These are phyloP conservation scores for Candida adriatica DNA, from an alignment of 805 yeast genomes.

Conservation along the genomic window DNA sequence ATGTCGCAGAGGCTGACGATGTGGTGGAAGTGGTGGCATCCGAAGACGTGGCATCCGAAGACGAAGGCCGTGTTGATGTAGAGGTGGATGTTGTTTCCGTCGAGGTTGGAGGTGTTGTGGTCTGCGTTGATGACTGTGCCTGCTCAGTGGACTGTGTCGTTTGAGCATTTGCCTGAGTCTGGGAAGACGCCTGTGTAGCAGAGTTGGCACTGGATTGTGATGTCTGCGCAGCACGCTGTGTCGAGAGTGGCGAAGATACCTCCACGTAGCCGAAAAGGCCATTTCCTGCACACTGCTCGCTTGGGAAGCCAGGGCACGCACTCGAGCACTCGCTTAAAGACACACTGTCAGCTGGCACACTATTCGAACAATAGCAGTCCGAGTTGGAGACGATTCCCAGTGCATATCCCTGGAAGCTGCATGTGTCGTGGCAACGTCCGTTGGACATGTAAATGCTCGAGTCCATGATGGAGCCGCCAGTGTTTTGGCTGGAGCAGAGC, in stretches of 20 bases:
- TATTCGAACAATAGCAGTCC: slow-evolving; percentile 38
- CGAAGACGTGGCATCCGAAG: slow-evolving; percentile 6
- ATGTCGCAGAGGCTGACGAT: background rate
- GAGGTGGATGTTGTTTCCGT: slow-evolving; percentile 6
- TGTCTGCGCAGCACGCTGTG: slow-evolving; percentile 7
- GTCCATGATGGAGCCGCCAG: slow-evolving; percentile 11
- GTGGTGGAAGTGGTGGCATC: slow-evolving; percentile 3
- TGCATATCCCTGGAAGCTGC: slow-evolving; percentile 26
- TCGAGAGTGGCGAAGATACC: slow-evolving; percentile 3
- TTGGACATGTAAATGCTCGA: slow-evolving; percentile 28
- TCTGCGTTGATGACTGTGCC: slow-evolving; percentile 14
- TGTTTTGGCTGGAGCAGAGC: slow-evolving; percentile 16
- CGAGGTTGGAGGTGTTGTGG: slow-evolving; percentile 15
- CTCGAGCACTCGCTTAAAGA: slow-evolving; percentile 26
- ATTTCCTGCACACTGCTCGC: slow-evolving; percentile 31
- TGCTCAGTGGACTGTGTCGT: slow-evolving; percentile 5
- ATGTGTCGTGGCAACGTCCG: slow-evolving; percentile 35
- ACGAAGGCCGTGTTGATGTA: slow-evolving; percentile 7
- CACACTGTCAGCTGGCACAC: slow-evolving; percentile 32
- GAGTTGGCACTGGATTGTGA: background rate
- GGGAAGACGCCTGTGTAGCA: slow-evolving; percentile 3
- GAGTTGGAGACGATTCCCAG: slow-evolving; percentile 41
- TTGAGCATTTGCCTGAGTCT: slow-evolving; percentile 13
- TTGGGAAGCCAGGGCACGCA: slow-evolving; percentile 37
- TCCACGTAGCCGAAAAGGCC: slow-evolving; percentile 37